Base-by-base conservation (phyloP, 192 early-diverging fungal species). In the Linnemannia zychae region DNA sequence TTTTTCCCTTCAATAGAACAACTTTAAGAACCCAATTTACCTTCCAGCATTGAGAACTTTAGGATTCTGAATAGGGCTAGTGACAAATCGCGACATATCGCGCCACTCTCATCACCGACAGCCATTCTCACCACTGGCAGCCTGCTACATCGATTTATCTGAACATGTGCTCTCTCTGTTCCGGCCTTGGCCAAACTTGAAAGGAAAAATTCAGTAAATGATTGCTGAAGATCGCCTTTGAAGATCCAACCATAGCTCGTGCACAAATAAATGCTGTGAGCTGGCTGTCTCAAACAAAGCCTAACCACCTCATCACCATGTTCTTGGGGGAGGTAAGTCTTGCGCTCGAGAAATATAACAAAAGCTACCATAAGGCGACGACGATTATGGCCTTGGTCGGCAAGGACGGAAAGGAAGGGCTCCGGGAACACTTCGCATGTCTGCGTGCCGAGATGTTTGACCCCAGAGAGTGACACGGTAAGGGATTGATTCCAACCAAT, bases 381-480 rank as follows among this genome's bases (percentile, higher is more conserved):
- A 18, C 46, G 48, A 7, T 71, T 12, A 71, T 71, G 70, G 70
- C 46, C 46, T 0, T 71, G 70, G 70, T 48, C 47, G 70, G 70
- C 70, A 71, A 71, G 44, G 24, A 71, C 68, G 70, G 70, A 40
- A 71, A 71, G 44, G 70, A 24, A 71, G 47, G 70, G 28, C 70
- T 50, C 16, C 47, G 70, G 7, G 70, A 50, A 50, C 70, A 50
- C 70, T 22, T 71, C 46, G 40, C 5, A 48, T 33, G 44, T 71
- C 7, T 71, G 47, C 46, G 47, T 6, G 24, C 72, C 50, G 18
- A 74, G 72, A 40, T 36, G 36, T 74, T 74, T 57, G 72, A 74
- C 52, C 52, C 71, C 34, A 74, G 16, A 31, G 50, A 57, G 72
- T 74, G 52, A 33, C 33, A n/a, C 52, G 36, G 33, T 6, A 72